Evolutionary conservation across 1,284 basidiomycete species (phyloP).

Genomic region (Ceratobasidium sp.): DNA sequence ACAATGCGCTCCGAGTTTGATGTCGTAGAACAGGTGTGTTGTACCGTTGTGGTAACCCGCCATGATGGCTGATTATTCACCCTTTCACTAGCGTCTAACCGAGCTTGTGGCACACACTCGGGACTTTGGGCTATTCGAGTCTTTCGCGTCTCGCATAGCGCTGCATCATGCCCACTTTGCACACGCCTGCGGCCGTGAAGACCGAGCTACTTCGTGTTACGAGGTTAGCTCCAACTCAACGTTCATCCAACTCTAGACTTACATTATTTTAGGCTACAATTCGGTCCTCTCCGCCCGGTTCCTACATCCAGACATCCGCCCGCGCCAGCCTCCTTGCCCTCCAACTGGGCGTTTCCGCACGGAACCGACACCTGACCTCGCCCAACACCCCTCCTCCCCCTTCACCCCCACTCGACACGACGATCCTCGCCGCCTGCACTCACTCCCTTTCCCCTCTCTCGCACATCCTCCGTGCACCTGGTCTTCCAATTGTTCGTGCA

Average conservation of each 20-base stretch:
- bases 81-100: slow-evolving; percentile 66
- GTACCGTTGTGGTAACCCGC: too few species aligned
- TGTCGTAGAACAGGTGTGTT: slow-evolving; percentile 61
- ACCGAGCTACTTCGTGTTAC: slow-evolving; percentile 69
- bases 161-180: slow-evolving; percentile 74
- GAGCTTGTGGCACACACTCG: slow-evolving; percentile 70
- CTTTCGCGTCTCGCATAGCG: slow-evolving; percentile 70
- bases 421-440: slow-evolving; percentile 44
- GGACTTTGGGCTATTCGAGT: slow-evolving; percentile 64
- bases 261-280: slow-evolving; percentile 61
- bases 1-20: slow-evolving; percentile 63
- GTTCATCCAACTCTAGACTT: slow-evolving; percentile 63
- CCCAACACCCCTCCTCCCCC: slow-evolving; percentile 44
- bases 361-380: slow-evolving; percentile 45
- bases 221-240: slow-evolving; percentile 1
- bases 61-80: too few species aligned
- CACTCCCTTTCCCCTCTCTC: slow-evolving; percentile 30
- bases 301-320: slow-evolving; percentile 31
- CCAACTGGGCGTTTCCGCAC: slow-evolving; percentile 49
- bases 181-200: slow-evolving; percentile 63
- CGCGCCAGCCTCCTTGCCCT: slow-evolving; percentile 54
- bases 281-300: slow-evolving; percentile 1
- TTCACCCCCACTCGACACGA: not conserved
- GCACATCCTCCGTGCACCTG: slow-evolving; percentile 14
- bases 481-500: slow-evolving; percentile 55